Conservation (phyloP, 1,139 yeast species). For the Scheffersomyces segobiensis region DNA sequence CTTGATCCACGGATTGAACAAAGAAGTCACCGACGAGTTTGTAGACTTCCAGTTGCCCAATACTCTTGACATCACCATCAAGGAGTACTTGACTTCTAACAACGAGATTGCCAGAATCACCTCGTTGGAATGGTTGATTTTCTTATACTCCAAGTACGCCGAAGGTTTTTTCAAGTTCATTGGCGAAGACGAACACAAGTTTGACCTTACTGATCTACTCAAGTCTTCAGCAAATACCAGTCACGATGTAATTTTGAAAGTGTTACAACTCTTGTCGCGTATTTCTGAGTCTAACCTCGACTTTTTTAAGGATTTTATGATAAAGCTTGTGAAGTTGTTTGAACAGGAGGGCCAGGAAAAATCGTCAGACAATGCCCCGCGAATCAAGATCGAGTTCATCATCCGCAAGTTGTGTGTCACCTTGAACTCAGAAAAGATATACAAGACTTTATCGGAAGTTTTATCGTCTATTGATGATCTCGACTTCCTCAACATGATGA, state of each 20-base stretch:
- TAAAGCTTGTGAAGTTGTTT: conserved; percentile 68
- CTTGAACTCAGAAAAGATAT: conserved; percentile 80
- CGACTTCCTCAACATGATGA: conserved; percentile 76
- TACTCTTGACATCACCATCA: conserved; percentile 36
- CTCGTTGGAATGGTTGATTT: conserved; percentile 86
- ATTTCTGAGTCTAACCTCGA: conserved; percentile 80
- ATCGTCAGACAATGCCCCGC: conserved; percentile 17
- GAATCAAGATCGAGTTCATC: conserved; percentile 78
- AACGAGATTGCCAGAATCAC: conserved; percentile 83
- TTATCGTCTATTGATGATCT: conserved; percentile 56
- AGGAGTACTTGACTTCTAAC: conserved; percentile 36
- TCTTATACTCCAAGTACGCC: conserved; percentile 77
- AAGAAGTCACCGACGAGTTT: conserved; percentile 43
- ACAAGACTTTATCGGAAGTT: conserved; percentile 77
- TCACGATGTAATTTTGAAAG: conserved; percentile 78
- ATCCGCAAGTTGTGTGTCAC: conserved; percentile 82
- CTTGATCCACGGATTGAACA: conserved; percentile 33
- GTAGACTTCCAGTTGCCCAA: conserved; percentile 38
- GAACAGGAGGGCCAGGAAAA: conserved; percentile 45
- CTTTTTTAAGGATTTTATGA: conserved; percentile 75
- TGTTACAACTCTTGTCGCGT: conserved; percentile 73
- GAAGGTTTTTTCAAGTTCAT: conserved; percentile 53
- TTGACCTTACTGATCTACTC: conserved; percentile 73
- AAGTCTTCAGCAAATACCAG: conserved; percentile 85
- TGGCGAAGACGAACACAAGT: conserved; percentile 19